Percentiles rank a stretch among this genome's conserved stretches.
phyloP scores from a whole-genome alignment of 129 eudicot species.

The Lactuca sativa region DNA sequence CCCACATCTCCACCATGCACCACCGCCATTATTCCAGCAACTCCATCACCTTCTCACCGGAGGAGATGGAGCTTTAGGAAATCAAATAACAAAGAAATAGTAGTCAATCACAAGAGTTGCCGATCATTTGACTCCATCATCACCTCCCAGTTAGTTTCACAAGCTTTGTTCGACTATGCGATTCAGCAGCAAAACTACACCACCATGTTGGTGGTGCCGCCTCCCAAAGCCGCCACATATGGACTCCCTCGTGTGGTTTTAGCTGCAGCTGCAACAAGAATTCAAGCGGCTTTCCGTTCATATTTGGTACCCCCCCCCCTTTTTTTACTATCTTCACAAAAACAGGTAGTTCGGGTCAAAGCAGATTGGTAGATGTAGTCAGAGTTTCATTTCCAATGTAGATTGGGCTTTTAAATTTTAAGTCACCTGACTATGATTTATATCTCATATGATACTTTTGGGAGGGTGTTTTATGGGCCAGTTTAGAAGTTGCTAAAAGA shows the following conservation, averaged over 20 bases:
- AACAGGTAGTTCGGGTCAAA: no score
- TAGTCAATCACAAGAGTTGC: conserved; percentile 35
- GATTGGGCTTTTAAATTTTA: no score
- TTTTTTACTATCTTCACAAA: neutral
- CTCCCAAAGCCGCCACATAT: conserved; percentile 3
- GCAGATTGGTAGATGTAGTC: no score
- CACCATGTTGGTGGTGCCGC: conserved; percentile 7
- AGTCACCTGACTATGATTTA: no score
- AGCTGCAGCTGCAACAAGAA: conserved; percentile 62
- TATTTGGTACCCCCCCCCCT: conserved; percentile 49
- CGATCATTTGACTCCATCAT: conserved; percentile 48
- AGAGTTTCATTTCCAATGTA: no score
- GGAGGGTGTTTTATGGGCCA: neutral
- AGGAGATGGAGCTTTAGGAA: conserved; percentile 74
- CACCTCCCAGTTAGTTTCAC: conserved; percentile 41
- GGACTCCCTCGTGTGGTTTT: conserved; percentile 7
- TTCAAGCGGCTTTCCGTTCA: conserved; percentile 64
- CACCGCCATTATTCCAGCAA: conserved; percentile 23
- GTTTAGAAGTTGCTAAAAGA: neutral
- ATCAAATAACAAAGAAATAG: conserved; percentile 33
- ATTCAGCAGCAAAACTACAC: conserved; percentile 21
- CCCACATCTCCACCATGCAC: conserved; percentile 5
- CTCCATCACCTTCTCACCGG: conserved; percentile 26
- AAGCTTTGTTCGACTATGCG: conserved; percentile 42
- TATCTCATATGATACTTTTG: no score